Conservation (phyloP, 129 eudicot species). For the Flaveria ramosissima region DNA sequence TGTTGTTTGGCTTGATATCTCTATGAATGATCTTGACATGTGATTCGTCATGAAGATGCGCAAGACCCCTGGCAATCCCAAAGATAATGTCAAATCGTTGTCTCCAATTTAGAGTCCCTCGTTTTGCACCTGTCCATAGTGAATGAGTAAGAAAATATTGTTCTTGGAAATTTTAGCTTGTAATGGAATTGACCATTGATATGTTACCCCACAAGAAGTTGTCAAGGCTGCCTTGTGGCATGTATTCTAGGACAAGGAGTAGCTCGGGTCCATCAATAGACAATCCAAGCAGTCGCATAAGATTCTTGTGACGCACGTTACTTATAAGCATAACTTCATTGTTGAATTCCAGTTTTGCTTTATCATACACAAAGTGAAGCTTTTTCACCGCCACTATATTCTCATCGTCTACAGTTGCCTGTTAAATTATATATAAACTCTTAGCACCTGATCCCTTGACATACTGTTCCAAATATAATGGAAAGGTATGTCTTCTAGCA, state of each 20-base stretch:
- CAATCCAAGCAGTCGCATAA: constrained; percentile 67
- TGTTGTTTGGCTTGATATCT: constrained; percentile 72
- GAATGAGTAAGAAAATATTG: background rate
- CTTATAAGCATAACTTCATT: constrained; percentile 68
- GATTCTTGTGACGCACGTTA: constrained; percentile 75
- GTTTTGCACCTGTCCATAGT: constrained; percentile 43
- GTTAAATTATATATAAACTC: background rate
- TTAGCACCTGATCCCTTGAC: background rate
- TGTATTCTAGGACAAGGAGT: constrained; percentile 24
- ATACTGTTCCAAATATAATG: no score
- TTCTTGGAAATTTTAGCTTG: background rate
- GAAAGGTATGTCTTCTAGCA: no score
- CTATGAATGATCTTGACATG: constrained; percentile 73
- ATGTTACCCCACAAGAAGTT: constrained; percentile 58
- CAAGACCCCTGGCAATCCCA: constrained; percentile 72
- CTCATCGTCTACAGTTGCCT: constrained; percentile 55
- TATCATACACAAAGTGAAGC: constrained; percentile 35
- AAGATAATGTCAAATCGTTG: constrained; percentile 59
- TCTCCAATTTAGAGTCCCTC: constrained; percentile 58
- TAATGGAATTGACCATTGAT: background rate
- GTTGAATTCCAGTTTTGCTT: constrained; percentile 58
- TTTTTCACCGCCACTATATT: constrained; percentile 58
- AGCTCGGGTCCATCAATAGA: constrained; percentile 57
- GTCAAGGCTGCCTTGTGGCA: constrained; percentile 71
- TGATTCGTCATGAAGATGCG: constrained; percentile 65